A percentile compares a stretch with the other conserved stretches of the same genome.
Conservation (phyloP, 2,329 filamentous ascomycete species). For the Thermomyces lanuginosus region DNA sequence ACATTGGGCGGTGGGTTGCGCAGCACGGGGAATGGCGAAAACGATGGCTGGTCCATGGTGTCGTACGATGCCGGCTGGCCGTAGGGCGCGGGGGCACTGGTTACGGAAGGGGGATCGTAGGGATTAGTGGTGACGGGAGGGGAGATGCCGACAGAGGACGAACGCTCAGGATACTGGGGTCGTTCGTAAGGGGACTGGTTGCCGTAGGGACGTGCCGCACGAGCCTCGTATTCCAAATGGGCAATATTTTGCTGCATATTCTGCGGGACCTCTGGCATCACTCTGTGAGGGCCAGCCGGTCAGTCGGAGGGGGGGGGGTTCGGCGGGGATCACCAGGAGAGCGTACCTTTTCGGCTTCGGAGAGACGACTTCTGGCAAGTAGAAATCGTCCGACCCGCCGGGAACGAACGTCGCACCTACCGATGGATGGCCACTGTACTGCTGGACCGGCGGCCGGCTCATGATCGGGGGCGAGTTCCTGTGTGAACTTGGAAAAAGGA, state of each 20-base stretch:
- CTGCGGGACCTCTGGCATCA: constrained; percentile 88
- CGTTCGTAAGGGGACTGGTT: constrained; percentile 15
- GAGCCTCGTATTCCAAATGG: constrained; percentile 69
- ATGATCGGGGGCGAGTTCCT: constrained; percentile 3
- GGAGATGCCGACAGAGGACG: constrained; percentile 15
- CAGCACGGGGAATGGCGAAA: constrained; percentile 83
- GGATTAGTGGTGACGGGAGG: constrained; percentile 3
- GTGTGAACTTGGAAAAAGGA: no score
- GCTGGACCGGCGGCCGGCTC: constrained; percentile 6
- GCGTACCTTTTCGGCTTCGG: constrained; percentile 53
- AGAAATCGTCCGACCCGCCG: constrained; percentile 51
- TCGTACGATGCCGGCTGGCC: constrained; percentile 36
- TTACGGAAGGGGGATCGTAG: constrained; percentile 14
- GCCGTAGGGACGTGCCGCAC: constrained; percentile 28
- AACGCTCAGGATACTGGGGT: constrained; percentile 20
- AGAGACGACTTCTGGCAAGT: constrained; percentile 53
- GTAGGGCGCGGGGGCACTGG: constrained; percentile 29
- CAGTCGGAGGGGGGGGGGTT: no score
- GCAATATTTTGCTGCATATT: constrained; percentile 93
- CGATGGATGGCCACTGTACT: constrained; percentile 22
- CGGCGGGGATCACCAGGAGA: not conserved
- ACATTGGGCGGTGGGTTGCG: constrained; percentile 67
- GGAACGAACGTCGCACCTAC: constrained; percentile 51
- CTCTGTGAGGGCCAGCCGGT: constrained; percentile 43
- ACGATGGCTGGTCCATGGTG: constrained; percentile 48